A percentile compares a stretch with the other conserved stretches of the same genome.
Evolutionary conservation across 2,329 filamentous ascomycete genomes (phyloP).

Genomic region (Phyllosticta citrichinensis): DNA sequence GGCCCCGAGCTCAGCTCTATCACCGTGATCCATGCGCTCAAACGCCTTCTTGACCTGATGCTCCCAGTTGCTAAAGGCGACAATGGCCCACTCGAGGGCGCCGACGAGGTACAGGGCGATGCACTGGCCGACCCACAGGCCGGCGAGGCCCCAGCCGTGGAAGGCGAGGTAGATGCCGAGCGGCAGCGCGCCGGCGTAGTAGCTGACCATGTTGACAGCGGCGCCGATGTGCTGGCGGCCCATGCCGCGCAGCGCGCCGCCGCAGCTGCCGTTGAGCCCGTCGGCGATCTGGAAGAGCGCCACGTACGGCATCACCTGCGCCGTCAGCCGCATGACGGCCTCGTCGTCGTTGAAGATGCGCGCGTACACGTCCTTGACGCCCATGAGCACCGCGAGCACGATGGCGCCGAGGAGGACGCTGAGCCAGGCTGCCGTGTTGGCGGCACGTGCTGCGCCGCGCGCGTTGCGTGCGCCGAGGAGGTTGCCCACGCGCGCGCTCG

Average conservation of each 20-base stretch:
- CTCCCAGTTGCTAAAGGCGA: slow-evolving; percentile 69
- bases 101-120: slow-evolving; percentile 65
- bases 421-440: slow-evolving; percentile 65
- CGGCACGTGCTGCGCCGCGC: slow-evolving; percentile 57
- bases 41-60: slow-evolving; percentile 62
- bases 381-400: slow-evolving; percentile 60
- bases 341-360: slow-evolving; percentile 73
- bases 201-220: slow-evolving; percentile 69
- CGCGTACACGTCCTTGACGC: slow-evolving; percentile 61
- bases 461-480: slow-evolving; percentile 61
- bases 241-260: slow-evolving; percentile 72
- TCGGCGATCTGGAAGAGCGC: slow-evolving; percentile 87
- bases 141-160: slow-evolving; percentile 70
- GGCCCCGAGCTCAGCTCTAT: slow-evolving; percentile 30
- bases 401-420: slow-evolving; percentile 58
- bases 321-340: slow-evolving; percentile 60
- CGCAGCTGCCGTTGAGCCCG: slow-evolving; percentile 75
- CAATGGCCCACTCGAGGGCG: slow-evolving; percentile 66
- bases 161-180: slow-evolving; percentile 79
- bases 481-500: slow-evolving; percentile 69
- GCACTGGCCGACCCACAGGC: slow-evolving; percentile 77
- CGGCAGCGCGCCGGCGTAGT: slow-evolving; percentile 73
- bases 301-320: slow-evolving; percentile 72
- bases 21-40: slow-evolving; percentile 52
- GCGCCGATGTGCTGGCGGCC: slow-evolving; percentile 79